Evolutionary conservation across 1,284 basidiomycete genomes (phyloP).

Genomic region (Moniliophthora roreri): DNA sequence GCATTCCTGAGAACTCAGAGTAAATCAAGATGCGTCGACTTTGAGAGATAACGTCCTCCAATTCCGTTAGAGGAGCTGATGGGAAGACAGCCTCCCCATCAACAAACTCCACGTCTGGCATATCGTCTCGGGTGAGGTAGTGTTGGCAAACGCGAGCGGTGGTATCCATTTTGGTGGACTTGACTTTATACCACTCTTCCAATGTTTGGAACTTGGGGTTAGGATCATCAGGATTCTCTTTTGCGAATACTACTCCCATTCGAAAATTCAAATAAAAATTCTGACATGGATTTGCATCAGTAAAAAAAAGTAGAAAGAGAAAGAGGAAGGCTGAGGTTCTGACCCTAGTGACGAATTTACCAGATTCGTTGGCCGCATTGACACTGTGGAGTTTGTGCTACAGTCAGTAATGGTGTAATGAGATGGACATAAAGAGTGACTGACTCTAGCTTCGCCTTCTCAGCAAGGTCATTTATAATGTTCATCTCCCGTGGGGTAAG

Average conservation of each 20-base stretch:
- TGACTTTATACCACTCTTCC: slow-evolving; percentile 19
- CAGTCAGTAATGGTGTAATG: background rate
- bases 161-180: slow-evolving; percentile 23
- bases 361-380: slow-evolving; percentile 10
- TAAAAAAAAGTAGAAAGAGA: slow-evolving; percentile 1
- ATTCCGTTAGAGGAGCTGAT: background rate
- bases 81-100: background rate
- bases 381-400: too few species aligned
- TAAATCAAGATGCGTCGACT: slow-evolving; percentile 19
- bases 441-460: slow-evolving; percentile 22
- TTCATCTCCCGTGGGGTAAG: slow-evolving; percentile 21
- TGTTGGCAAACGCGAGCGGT: slow-evolving; percentile 12
- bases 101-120: slow-evolving; percentile 4
- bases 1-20: slow-evolving; percentile 20
- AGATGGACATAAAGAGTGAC: slow-evolving; percentile 4
- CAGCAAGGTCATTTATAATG: slow-evolving; percentile 20
- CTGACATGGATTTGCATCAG: slow-evolving; percentile 19
- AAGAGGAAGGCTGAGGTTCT: background rate
- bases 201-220: slow-evolving; percentile 18
- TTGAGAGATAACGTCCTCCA: background rate
- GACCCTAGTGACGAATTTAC: slow-evolving; percentile 24
- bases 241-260: slow-evolving; percentile 16
- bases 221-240: slow-evolving; percentile 8
- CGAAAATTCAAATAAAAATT: slow-evolving; percentile 22
- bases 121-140: slow-evolving; percentile 17